phyloP scores from a whole-genome alignment of 2,329 filamentous ascomycete genomes.

The Monosporascus sp. region DNA sequence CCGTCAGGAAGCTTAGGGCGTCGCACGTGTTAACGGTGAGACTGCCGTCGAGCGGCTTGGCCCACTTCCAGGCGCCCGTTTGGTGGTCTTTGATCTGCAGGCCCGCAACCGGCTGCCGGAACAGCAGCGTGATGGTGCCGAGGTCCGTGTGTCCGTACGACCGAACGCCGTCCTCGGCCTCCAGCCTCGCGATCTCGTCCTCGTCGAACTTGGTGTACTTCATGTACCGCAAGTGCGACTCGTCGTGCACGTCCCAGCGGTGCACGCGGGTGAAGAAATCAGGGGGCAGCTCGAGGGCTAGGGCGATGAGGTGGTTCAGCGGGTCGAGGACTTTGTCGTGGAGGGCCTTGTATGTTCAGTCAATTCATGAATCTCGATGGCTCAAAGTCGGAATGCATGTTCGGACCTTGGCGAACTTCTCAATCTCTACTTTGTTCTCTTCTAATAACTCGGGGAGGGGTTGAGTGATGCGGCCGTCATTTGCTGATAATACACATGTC shows the following conservation, averaged over 20 bases:
- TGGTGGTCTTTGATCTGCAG: conserved; percentile 43
- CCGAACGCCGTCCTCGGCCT: conserved; percentile 33
- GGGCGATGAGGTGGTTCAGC: conserved; percentile 14
- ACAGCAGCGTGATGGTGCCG: conserved; percentile 49
- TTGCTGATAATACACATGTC: conserved; percentile 1
- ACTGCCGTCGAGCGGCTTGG: conserved; percentile 38
- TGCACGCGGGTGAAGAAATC: conserved; percentile 14
- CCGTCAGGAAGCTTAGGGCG: conserved; percentile 41
- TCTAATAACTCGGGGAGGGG: conserved; percentile 37
- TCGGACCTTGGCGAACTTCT: conserved; percentile 41
- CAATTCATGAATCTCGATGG: no score
- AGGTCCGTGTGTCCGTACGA: conserved; percentile 48
- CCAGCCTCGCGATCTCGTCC: conserved; percentile 37
- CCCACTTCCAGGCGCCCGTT: conserved; percentile 41
- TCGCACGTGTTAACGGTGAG: conserved; percentile 46
- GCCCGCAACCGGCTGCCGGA: conserved; percentile 50
- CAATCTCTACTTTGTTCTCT: conserved; percentile 49
- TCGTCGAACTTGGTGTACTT: conserved; percentile 40
- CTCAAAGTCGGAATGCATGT: not conserved
- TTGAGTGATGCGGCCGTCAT: conserved; percentile 11
- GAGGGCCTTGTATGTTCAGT: conserved; percentile 3
- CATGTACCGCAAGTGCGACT: conserved; percentile 38
- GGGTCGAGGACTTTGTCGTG: conserved; percentile 15
- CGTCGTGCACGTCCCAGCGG: conserved; percentile 13
- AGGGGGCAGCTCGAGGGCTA: conserved; percentile 10